Evolutionary conservation across 805 yeast species (phyloP).

Genomic region (Metschnikowia lochheadii): DNA sequence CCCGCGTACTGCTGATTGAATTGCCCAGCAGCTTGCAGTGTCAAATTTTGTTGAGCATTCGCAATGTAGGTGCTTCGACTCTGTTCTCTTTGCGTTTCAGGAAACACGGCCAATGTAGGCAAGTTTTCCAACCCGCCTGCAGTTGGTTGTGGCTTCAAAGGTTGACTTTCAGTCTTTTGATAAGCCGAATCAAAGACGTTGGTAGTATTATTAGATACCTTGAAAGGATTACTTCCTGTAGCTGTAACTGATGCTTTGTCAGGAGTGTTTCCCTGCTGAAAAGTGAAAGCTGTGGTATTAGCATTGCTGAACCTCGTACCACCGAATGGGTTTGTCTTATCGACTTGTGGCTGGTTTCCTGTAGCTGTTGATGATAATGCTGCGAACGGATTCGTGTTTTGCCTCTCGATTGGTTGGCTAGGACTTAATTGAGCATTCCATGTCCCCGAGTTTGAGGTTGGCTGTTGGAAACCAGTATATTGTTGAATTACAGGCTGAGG

Average conservation of each 20-base stretch:
- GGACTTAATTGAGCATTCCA: constrained; percentile 20
- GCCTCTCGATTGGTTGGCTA: neutral
- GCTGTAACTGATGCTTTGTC: constrained; percentile 27
- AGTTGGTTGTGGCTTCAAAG: constrained; percentile 50
- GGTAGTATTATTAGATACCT: constrained; percentile 36
- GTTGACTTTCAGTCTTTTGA: constrained; percentile 18
- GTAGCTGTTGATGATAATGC: constrained; percentile 15
- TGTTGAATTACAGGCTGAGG: constrained; percentile 10
- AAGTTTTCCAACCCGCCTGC: constrained; percentile 71
- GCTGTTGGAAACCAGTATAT: constrained; percentile 8
- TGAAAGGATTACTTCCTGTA: constrained; percentile 64
- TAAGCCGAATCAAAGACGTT: constrained; percentile 27
- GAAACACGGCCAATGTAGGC: constrained; percentile 66
- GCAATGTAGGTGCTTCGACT: constrained; percentile 33
- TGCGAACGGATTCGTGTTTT: constrained; percentile 36
- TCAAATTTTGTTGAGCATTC: constrained; percentile 32
- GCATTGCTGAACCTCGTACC: constrained; percentile 33
- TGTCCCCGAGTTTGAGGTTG: neutral
- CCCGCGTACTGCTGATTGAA: constrained; percentile 8
- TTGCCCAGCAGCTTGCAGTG: constrained; percentile 13
- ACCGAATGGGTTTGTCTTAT: constrained; percentile 45
- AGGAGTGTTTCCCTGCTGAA: constrained; percentile 6
- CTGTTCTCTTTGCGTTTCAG: constrained; percentile 46
- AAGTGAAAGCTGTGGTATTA: constrained; percentile 17
- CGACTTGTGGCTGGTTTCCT: constrained; percentile 12